Evolutionary conservation across 2,329 filamentous ascomycete species (phyloP).

Genomic region (Paecilomyces fulvus): DNA sequence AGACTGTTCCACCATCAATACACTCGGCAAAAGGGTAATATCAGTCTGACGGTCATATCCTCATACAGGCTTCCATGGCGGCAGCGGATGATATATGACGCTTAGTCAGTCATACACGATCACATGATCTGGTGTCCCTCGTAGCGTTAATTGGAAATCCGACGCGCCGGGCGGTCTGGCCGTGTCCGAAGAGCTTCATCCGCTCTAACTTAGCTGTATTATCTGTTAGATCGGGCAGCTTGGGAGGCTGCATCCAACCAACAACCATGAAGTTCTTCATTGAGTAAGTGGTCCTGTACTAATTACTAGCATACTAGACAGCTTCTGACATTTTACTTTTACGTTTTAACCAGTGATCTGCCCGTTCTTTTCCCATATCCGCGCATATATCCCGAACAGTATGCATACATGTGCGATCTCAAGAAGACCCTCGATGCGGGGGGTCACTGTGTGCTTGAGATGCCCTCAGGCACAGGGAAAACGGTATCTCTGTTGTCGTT

Average conservation of each 20-base stretch:
- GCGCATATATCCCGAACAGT: conserved; percentile 65
- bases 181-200: conserved; percentile 2
- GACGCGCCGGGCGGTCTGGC: conserved; percentile 13
- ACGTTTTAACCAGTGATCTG: conserved; percentile 44
- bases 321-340: not conserved
- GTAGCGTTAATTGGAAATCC: conserved; percentile 21
- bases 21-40: not conserved
- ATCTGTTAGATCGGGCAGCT: not conserved
- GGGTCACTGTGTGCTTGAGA: conserved; percentile 93
- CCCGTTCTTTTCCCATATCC: conserved; percentile 68
- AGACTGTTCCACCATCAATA: not conserved
- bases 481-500: conserved; percentile 90
- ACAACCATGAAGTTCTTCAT: conserved; percentile 69
- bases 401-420: conserved; percentile 77
- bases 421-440: conserved; percentile 85
- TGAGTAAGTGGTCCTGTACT: conserved; percentile 45
- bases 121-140: conserved; percentile 28
- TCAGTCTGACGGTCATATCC: not conserved
- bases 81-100: too few species aligned
- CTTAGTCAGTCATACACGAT: conserved; percentile 5
- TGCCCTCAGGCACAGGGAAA: conserved; percentile 98
- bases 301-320: not conserved
- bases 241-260: not conserved
- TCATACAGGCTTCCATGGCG: too few species aligned
- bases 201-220: not conserved